Percentiles rank a stretch among this genome's conserved stretches.
Evolutionary conservation across 495 filamentous ascomycete genomes (phyloP).

Genomic region (Aspergillus kassunensis): DNA sequence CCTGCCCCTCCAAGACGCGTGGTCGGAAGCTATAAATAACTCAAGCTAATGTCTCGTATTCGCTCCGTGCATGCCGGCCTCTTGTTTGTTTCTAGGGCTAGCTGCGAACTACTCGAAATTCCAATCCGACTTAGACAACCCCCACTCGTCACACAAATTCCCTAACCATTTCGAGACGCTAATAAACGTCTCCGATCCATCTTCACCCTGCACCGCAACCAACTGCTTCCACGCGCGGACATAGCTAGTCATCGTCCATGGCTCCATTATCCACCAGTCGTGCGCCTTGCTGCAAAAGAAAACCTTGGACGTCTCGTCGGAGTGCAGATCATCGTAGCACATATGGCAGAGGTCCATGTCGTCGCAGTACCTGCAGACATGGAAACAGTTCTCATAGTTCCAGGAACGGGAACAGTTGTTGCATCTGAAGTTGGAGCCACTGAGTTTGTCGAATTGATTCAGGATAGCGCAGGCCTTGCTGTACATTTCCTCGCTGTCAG

Average conservation of each 20-base stretch:
- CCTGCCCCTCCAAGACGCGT: no score
- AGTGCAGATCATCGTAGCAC: conserved; percentile 11
- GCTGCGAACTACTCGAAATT: conserved; percentile 7
- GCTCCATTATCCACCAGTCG: conserved; percentile 4
- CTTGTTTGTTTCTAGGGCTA: no score
- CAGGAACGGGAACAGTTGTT: conserved; percentile 9
- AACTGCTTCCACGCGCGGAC: background rate
- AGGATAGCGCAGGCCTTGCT: background rate
- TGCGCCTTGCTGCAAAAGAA: conserved; percentile 5
- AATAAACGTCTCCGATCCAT: background rate
- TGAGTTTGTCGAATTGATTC: background rate
- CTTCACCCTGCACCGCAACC: background rate
- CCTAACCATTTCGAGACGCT: conserved; percentile 5
- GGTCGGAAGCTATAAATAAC: no score
- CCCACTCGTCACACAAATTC: conserved; percentile 11
- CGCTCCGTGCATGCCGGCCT: no score
- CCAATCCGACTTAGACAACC: conserved; percentile 9
- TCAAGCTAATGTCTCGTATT: no score
- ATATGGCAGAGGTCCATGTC: conserved; percentile 17
- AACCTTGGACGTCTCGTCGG: background rate
- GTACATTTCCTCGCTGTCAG: background rate
- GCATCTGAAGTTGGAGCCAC: background rate
- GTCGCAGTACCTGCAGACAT: conserved; percentile 21
- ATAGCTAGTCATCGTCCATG: conserved; percentile 4
- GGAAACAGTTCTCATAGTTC: conserved; percentile 12